Base-by-base conservation (phyloP, 2,329 filamentous ascomycete genomes). In the Ceratocystis variospora region DNA sequence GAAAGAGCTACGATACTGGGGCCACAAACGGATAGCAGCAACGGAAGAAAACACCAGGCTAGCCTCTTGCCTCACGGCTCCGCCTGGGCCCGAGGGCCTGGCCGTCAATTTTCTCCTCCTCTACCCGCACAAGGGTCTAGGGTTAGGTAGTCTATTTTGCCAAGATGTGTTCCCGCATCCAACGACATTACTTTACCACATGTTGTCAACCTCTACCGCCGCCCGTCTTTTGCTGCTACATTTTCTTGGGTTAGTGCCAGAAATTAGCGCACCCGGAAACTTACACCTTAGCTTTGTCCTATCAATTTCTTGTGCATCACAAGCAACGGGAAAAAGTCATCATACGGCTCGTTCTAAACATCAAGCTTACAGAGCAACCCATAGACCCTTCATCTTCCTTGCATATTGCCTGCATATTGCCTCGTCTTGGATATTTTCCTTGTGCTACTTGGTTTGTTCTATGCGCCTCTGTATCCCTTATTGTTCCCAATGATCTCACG, bases 401-500 rank as follows among this genome's bases (percentile, higher is more conserved):
- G 48, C 53, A 33, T 3, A n/a, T 15, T 33, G 53, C 53, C 25
- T 33, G 53, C 53, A 57, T 31, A 15, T 57, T 22, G 15, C 45
- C 53, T 17, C n/a, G 55, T 17, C 28, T 6, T n/a, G 31, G 31
- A n/a, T 59, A 41, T 59, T 31, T n/a, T 33, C 28, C 22, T 59
- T 37, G 55, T 59, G 33, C n/a, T n/a, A 59, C 55, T 37, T 37
- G 17, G 7, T 55, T 45, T 28, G 44, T 15, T 41, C 10, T 41
- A 41, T 41, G 37, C 37, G 1, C 37, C 12, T 10, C 37, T 12
- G 37, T 41, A 41, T 12, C 10, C 37, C n/a, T 50, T 33, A 8
- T 8, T 5, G 2, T 22, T 31, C 63, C 44, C 63, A 64, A 70
- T 68, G 68, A 68, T 69, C 65, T 59, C 68, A 63, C 66, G 57